phyloP scores from a whole-genome alignment of 345 rosid genomes.

The Acer negundo region DNA sequence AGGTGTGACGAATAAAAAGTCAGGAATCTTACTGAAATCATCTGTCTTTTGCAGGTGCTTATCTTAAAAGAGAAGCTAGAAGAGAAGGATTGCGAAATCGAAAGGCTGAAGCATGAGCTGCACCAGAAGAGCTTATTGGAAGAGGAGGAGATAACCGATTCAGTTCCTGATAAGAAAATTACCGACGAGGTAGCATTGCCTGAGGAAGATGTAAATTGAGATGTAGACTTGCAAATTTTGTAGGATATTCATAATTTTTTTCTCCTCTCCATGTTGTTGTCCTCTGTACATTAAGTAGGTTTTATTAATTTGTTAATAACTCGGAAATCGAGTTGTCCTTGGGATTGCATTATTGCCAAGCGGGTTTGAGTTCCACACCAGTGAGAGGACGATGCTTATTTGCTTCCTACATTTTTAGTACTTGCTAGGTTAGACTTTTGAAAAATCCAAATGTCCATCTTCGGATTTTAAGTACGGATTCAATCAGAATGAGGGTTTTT shows the following conservation, averaged over 20 bases:
- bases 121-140: constrained; percentile 32
- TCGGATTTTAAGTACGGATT: too few relatives aligned
- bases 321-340: neutral
- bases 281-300: constrained; percentile 32
- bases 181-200: constrained; percentile 26
- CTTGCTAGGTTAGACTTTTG: too few relatives aligned
- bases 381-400: neutral
- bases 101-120: constrained; percentile 46
- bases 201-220: constrained; percentile 26
- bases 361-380: too few relatives aligned
- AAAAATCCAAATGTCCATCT: too few relatives aligned
- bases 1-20: neutral
- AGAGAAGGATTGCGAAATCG: constrained; percentile 60
- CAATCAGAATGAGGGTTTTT: too few relatives aligned
- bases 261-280: constrained; percentile 12
- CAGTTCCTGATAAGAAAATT: constrained; percentile 32
- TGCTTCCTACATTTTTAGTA: neutral
- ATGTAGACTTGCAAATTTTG: constrained; percentile 28
- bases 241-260: neutral
- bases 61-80: constrained; percentile 70
- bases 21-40: neutral
- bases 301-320: constrained; percentile 8
- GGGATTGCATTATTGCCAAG: neutral
- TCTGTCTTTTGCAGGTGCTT: constrained; percentile 51
- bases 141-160: constrained; percentile 38